Conservation (phyloP, 371 early-diverging fungal species). For the Mortierella sp. region DNA sequence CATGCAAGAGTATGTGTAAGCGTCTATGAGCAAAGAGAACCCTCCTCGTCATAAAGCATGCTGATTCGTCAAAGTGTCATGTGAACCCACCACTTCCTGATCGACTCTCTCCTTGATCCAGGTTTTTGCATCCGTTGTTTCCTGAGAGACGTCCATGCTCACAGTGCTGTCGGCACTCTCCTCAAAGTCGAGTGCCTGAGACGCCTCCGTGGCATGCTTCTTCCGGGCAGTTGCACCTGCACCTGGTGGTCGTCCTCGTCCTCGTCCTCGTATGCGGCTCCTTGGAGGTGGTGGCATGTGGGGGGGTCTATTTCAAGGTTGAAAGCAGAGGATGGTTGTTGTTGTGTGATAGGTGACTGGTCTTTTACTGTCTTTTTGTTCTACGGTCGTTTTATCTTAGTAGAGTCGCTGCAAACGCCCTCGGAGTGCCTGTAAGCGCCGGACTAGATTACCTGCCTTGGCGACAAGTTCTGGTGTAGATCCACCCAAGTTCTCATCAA, state of each 20-base stretch:
- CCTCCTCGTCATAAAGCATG: too few species aligned
- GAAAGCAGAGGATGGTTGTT: neutral
- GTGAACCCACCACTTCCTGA: too few species aligned
- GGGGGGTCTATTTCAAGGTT: neutral
- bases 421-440: conserved; percentile 36
- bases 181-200: too few species aligned
- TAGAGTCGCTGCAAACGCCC: conserved; percentile 28
- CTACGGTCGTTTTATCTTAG: neutral
- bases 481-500: conserved; percentile 48
- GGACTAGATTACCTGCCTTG: conserved; percentile 36
- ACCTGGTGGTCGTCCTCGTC: conserved; percentile 1
- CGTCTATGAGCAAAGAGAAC: too few species aligned
- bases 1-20: too few species aligned
- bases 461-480: conserved; percentile 13
- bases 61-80: too few species aligned
- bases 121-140: too few species aligned
- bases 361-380: conserved; percentile 4
- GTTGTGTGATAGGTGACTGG: neutral
- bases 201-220: too few species aligned
- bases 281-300: neutral
- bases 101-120: too few species aligned
- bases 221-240: neutral
- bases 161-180: too few species aligned
- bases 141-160: too few species aligned
- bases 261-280: conserved; percentile 7